Evolutionary conservation across 1,284 basidiomycete genomes (phyloP), one percentile per base, ranked within the genome.

Genomic region (Apiotrichum gamsii): DNA sequence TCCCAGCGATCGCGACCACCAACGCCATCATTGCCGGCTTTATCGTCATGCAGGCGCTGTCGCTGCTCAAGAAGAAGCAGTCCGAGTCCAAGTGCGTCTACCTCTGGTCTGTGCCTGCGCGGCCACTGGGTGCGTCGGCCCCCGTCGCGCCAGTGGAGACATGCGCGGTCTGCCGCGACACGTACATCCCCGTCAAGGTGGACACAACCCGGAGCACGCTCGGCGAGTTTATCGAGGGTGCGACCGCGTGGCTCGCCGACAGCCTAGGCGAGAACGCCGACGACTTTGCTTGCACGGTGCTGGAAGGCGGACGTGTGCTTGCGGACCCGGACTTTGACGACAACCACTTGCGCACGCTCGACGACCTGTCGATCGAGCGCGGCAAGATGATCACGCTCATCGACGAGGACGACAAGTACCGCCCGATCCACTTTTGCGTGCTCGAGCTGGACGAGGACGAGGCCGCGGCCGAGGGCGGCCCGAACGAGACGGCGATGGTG

Each of bases 1-100:
- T 95, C 54, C 95, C 95, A 1, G 95, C 95, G 2, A 97, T 98
- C 59, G 95, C 95, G 2, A 97, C 95, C 0, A 99, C 95, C 8
- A 99, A 99, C 69, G 95, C 95, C 13, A 88, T 98, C 70, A 83
- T 97, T 56, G 87, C 95, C 0, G 95, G 93, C 0, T 76, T 95
- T 29, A 89, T 96, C 58, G 90, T 96, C 15, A 78, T 97, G 39
- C 93, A 96, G 72, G 87, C 91, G 0, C 73, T 96, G 13, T 83
- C 90, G 49, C 77, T 95, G 23, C 77, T 97, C 45, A 61, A 49
- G 39, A 55, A 40, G 41, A 59, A 56, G 23, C 79, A 80, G 57
- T 77, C 81, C 5, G 37, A 61, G 69, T 44, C 69, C 73, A 46
- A 34, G 30, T 21, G 23, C 13, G 34, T 42, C 3, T 50, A 41